phyloP scores from a whole-genome alignment of 2,329 filamentous ascomycete genomes.

The Botryotinia convoluta region DNA sequence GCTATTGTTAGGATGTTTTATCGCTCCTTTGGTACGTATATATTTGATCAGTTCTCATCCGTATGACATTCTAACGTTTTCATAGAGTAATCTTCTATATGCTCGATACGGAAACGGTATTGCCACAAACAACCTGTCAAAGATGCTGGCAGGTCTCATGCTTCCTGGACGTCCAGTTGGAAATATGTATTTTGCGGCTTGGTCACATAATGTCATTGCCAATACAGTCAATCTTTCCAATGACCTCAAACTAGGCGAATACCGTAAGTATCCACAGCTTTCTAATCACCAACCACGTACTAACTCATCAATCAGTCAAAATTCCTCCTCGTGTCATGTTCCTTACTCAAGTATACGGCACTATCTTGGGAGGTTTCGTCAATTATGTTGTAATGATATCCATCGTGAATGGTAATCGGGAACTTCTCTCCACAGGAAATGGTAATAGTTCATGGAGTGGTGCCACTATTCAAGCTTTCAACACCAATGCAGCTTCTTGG shows the following conservation, averaged over 20 bases:
- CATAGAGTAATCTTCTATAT: slow-evolving; percentile 50
- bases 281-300: slow-evolving; percentile 10
- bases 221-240: slow-evolving; percentile 51
- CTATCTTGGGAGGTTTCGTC: slow-evolving; percentile 44
- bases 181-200: slow-evolving; percentile 51
- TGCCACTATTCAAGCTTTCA: slow-evolving; percentile 48
- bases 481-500: slow-evolving; percentile 45
- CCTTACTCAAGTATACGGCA: slow-evolving; percentile 45
- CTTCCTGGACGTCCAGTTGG: slow-evolving; percentile 43
- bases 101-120: slow-evolving; percentile 56
- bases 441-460: slow-evolving; percentile 49
- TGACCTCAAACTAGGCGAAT: slow-evolving; percentile 59
- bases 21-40: slow-evolving; percentile 49
- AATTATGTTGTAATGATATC: slow-evolving; percentile 48
- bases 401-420: slow-evolving; percentile 45
- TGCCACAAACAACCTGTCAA: slow-evolving; percentile 56
- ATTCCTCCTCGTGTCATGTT: slow-evolving; percentile 47
- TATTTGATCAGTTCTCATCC: not conserved
- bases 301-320: slow-evolving; percentile 44
- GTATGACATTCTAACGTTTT: slow-evolving; percentile 21
- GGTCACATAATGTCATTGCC: slow-evolving; percentile 56
- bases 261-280: slow-evolving; percentile 42
- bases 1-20: slow-evolving; percentile 40
- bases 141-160: slow-evolving; percentile 50
- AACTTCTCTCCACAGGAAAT: slow-evolving; percentile 43